Evolutionary conservation across 352 stramenopile genomes (phyloP).

Genomic region (Elongisporangium undulatum): DNA sequence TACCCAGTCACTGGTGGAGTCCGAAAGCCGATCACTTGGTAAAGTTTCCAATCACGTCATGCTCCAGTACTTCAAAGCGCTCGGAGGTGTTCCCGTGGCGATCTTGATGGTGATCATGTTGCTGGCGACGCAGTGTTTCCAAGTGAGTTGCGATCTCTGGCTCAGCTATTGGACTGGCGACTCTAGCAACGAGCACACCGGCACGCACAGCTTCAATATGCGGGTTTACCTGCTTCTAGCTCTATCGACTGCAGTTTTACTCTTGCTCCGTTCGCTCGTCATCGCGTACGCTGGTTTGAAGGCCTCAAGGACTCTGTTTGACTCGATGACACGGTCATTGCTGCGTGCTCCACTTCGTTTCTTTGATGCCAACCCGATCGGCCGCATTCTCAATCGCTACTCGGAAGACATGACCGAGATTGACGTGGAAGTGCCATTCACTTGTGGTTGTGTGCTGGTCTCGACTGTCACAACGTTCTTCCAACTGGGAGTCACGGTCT

Average conservation of each 20-base stretch:
- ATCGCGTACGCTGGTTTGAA: slow-evolving; percentile 22
- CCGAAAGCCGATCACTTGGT: slow-evolving; percentile 17
- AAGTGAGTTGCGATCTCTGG: slow-evolving; percentile 17
- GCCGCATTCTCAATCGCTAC: slow-evolving; percentile 86
- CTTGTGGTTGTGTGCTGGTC: slow-evolving; percentile 20
- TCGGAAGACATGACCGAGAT: slow-evolving; percentile 79
- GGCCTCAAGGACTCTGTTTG: slow-evolving; percentile 50
- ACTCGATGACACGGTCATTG: slow-evolving; percentile 68
- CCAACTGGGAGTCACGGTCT: slow-evolving; percentile 37
- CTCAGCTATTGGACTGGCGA: slow-evolving; percentile 16
- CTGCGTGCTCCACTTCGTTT: slow-evolving; percentile 81
- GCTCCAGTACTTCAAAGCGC: slow-evolving; percentile 14
- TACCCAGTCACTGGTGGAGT: slow-evolving; percentile 8
- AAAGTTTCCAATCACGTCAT: slow-evolving; percentile 23
- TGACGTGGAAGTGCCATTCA: slow-evolving; percentile 47
- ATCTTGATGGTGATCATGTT: slow-evolving; percentile 5
- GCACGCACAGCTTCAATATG: slow-evolving; percentile 12
- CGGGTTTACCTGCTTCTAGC: slow-evolving; percentile 17
- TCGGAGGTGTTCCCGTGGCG: slow-evolving; percentile 17
- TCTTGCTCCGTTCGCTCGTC: slow-evolving; percentile 12
- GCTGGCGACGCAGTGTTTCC: slow-evolving; percentile 11
- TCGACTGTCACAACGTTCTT: slow-evolving; percentile 6
- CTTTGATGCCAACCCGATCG: slow-evolving; percentile 86
- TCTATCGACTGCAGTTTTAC: slow-evolving; percentile 14
- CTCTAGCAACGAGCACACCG: not conserved